phyloP scores from a whole-genome alignment of 768 basidiomycete species.

The Leucogyrophana mollusca region DNA sequence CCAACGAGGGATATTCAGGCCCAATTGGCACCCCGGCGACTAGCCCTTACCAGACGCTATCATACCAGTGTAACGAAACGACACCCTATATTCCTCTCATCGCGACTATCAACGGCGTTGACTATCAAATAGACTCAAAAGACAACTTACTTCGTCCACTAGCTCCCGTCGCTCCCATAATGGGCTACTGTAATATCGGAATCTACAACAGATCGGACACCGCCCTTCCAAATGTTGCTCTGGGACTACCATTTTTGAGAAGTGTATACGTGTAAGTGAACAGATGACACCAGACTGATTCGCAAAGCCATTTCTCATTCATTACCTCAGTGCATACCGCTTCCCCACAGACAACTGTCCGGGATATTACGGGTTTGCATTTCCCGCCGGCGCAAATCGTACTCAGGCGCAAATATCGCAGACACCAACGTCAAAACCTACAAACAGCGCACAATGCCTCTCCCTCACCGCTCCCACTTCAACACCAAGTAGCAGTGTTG shows the following conservation, averaged over 20 bases:
- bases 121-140: slow-evolving; percentile 26
- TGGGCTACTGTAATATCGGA: slow-evolving; percentile 20
- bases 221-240: slow-evolving; percentile 9
- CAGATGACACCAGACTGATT: background rate
- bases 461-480: slow-evolving; percentile 24
- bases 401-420: slow-evolving; percentile 26
- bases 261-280: slow-evolving; percentile 29
- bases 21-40: slow-evolving; percentile 13
- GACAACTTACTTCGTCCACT: slow-evolving; percentile 19
- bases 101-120: slow-evolving; percentile 29
- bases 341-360: slow-evolving; percentile 28
- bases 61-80: slow-evolving; percentile 17
- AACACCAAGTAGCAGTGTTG: slow-evolving; percentile 14
- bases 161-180: rapidly evolving
- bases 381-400: slow-evolving; percentile 24
- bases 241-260: slow-evolving; percentile 28
- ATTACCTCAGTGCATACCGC: slow-evolving; percentile 29
- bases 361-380: slow-evolving; percentile 31
- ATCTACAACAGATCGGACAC: slow-evolving; percentile 13
- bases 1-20: slow-evolving; percentile 16
- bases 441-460: slow-evolving; percentile 22
- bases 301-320: background rate
- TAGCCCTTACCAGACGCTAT: background rate
- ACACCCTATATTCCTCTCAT: slow-evolving; percentile 23
- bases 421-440: slow-evolving; percentile 24